phyloP scores from a whole-genome alignment of 306 rosid species.

The Biancaea sappan region DNA sequence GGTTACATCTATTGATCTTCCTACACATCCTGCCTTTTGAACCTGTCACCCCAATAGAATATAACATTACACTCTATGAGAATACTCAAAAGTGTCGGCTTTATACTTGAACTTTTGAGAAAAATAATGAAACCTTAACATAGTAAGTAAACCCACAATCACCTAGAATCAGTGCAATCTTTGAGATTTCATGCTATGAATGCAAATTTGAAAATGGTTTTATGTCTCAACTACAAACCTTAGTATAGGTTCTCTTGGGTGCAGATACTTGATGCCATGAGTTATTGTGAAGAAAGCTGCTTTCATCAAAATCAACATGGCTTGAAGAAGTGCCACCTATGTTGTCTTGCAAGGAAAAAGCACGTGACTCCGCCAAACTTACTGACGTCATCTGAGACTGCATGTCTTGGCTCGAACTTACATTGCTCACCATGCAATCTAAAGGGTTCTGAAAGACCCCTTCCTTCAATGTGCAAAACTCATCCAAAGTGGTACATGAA shows the following conservation, averaged over 20 bases:
- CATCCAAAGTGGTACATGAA: constrained; percentile 76
- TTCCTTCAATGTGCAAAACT: constrained; percentile 61
- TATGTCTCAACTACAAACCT: too few species aligned
- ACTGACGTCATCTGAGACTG: constrained; percentile 88
- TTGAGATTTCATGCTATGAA: neutral
- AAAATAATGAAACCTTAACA: too few species aligned
- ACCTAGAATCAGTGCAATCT: neutral
- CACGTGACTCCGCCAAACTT: constrained; percentile 72
- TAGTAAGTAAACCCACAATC: too few species aligned
- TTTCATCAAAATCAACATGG: constrained; percentile 79
- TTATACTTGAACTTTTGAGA: neutral
- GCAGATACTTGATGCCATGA: constrained; percentile 83
- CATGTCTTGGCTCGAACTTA: constrained; percentile 81
- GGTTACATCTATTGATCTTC: constrained; percentile 88
- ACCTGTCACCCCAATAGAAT: constrained; percentile 68
- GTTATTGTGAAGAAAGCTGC: constrained; percentile 68
- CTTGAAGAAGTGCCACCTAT: constrained; percentile 88
- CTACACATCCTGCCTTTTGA: constrained; percentile 95
- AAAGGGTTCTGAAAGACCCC: constrained; percentile 64
- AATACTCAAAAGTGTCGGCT: too few species aligned
- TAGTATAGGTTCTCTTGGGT: constrained; percentile 80
- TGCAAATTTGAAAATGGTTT: too few species aligned
- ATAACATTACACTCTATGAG: too few species aligned
- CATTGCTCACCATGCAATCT: constrained; percentile 62
- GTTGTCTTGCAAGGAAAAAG: constrained; percentile 63